Evolutionary conservation across 179 eudicot species (phyloP), one percentile per base, ranked within the genome.

Genomic region (Beta lomatogona): DNA sequence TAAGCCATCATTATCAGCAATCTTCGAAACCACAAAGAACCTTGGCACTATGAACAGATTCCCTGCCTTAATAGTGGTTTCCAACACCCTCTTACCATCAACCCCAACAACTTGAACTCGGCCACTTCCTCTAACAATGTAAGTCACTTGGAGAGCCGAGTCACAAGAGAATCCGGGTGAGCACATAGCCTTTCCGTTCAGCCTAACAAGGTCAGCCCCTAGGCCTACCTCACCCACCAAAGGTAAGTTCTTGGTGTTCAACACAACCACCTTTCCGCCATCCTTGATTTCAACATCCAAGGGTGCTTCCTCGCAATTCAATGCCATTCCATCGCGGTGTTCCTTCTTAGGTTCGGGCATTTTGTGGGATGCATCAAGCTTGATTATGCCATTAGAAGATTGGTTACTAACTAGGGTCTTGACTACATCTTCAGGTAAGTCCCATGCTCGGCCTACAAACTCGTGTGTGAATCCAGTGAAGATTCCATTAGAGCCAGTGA

Each of bases 121-220:
- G 12, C 98, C 97, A 78, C 94, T 92, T 0, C 98, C 98, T 79
- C 90, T 86, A 0, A 90, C 89, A 50, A 94, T 86, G 57, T 89
- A 94, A 18, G 97, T 94, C 68, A 94, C 94, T 82, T 92, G 97
- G 45, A 86, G 82, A 12, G 98, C 98, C 2, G 97, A 92, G 80
- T 94, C 98, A 71, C 97, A 92, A 1, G 97, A 92, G 78, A 93
- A 93, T 8, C 94, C 95, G 0, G 97, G 97, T n/a, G 93, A 90
- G 82, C 95, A 93, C 97, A 92, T 92, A 7, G 97, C 89, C 45
- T 80, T 84, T 0, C 91, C 90, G 53, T 93, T 86, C 25, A 93
- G 59, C 85, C 88, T 92, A 50, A 92, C 97, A 60, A 92, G 90
- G 78, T 93, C 98, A 28, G 93, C 96, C 1, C 96, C 96, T 4